A percentile compares a stretch with the other conserved stretches of the same genome.
These are phyloP conservation scores for Iberis amara DNA, from an alignment of 441 rosid species.

Conservation along the genomic window DNA sequence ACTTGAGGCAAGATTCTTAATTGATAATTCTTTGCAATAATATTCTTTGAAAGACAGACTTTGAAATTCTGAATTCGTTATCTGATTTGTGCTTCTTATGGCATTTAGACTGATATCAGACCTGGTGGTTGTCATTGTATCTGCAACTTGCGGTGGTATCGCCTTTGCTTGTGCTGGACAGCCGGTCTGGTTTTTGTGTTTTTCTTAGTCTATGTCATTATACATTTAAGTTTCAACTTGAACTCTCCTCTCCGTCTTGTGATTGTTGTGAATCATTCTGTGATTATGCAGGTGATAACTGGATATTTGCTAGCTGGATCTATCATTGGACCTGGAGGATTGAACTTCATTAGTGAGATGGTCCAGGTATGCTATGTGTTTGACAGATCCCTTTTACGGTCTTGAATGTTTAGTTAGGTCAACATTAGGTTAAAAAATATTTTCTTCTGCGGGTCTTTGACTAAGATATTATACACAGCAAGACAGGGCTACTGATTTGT, in stretches of 20 bases:
- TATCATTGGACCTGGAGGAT: constrained; percentile 88
- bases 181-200: constrained; percentile 49
- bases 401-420: not conserved
- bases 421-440: too few species aligned
- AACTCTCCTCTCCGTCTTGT: not conserved
- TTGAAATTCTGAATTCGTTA: not conserved
- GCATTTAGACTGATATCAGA: constrained; percentile 76
- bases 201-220: constrained; percentile 15
- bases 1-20: constrained; percentile 51
- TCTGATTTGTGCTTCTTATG: constrained; percentile 19
- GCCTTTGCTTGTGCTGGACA: constrained; percentile 99
- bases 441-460: too few species aligned
- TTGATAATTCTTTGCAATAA: not conserved
- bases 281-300: constrained; percentile 68
- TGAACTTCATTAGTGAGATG: constrained; percentile 89
- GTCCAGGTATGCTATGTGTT: constrained; percentile 66
- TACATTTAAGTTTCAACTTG: constrained; percentile 14
- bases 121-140: constrained; percentile 87
- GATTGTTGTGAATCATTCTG: constrained; percentile 22
- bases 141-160: constrained; percentile 97
- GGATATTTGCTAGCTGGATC: constrained; percentile 96
- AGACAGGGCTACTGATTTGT: too few species aligned
- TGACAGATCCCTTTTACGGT: constrained; percentile 3
- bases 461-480: too few species aligned
- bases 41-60: not conserved